phyloP scores from a whole-genome alignment of 345 rosid genomes.

The Brassica incana region DNA sequence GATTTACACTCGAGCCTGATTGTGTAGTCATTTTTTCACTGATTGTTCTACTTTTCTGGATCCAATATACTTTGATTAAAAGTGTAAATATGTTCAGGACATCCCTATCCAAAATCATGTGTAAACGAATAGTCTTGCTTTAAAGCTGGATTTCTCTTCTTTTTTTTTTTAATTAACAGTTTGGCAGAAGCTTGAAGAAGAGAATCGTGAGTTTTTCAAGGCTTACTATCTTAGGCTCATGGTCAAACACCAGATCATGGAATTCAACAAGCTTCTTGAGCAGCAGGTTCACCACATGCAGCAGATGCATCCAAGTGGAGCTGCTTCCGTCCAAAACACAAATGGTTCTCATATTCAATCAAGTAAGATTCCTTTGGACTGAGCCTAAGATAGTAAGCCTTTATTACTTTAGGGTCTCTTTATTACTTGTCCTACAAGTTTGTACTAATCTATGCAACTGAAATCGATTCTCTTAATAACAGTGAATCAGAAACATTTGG shows the following conservation, averaged over 20 bases:
- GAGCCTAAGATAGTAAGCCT: too few species aligned
- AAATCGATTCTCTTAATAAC: constrained; percentile 26
- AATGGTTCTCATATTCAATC: constrained; percentile 77
- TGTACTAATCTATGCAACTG: constrained; percentile 18
- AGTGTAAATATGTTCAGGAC: not conserved
- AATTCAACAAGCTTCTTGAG: constrained; percentile 93
- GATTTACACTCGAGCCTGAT: not conserved
- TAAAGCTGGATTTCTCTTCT: not conserved
- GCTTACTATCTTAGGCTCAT: constrained; percentile 87
- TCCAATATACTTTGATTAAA: not conserved
- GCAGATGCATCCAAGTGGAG: constrained; percentile 68
- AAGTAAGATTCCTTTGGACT: constrained; percentile 49
- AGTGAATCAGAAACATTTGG: constrained; percentile 69
- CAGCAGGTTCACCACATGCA: constrained; percentile 83
- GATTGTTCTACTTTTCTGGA: not conserved
- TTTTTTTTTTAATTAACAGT: constrained; percentile 51
- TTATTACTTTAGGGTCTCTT: not conserved
- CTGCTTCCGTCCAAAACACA: constrained; percentile 55
- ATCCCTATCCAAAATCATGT: not conserved
- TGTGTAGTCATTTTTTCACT: not conserved
- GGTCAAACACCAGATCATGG: constrained; percentile 88
- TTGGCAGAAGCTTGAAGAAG: constrained; percentile 99
- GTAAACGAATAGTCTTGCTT: not conserved
- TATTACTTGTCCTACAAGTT: not conserved
- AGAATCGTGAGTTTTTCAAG: constrained; percentile 85